Conservation (phyloP, 169 alveolate species). For the Plasmodium vivax region DNA sequence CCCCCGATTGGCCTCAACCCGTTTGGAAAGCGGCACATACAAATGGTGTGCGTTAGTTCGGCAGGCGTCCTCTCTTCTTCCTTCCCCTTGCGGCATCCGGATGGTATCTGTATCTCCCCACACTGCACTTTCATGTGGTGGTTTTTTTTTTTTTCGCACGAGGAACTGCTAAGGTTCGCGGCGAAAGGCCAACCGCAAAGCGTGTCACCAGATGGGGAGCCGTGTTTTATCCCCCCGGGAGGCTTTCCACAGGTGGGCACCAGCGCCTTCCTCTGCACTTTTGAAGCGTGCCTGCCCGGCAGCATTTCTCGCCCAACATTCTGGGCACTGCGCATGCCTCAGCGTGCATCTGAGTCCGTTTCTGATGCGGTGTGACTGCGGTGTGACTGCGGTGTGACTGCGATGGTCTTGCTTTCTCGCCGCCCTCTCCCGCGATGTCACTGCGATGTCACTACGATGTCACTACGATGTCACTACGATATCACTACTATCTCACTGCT, state of each 20-base stretch:
- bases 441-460: background rate
- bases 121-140: background rate
- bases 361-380: background rate
- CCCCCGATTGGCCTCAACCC: background rate
- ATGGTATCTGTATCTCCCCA: background rate
- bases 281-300: background rate
- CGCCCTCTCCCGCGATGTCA: too few relatives aligned
- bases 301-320: background rate
- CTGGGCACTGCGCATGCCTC: background rate
- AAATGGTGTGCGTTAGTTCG: background rate
- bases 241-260: background rate
- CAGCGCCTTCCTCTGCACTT: too few relatives aligned
- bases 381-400: too few relatives aligned
- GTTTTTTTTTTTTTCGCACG: background rate
- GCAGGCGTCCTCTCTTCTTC: background rate
- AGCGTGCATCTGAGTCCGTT: background rate
- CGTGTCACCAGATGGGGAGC: background rate
- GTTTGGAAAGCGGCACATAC: background rate
- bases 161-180: background rate
- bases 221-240: background rate
- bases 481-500: background rate
- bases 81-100: background rate
- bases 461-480: too few relatives aligned
- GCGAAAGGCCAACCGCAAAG: too few relatives aligned
- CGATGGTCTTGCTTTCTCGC: background rate